Base-by-base conservation (phyloP, 1,284 basidiomycete species). In the Dichomitus squalens region DNA sequence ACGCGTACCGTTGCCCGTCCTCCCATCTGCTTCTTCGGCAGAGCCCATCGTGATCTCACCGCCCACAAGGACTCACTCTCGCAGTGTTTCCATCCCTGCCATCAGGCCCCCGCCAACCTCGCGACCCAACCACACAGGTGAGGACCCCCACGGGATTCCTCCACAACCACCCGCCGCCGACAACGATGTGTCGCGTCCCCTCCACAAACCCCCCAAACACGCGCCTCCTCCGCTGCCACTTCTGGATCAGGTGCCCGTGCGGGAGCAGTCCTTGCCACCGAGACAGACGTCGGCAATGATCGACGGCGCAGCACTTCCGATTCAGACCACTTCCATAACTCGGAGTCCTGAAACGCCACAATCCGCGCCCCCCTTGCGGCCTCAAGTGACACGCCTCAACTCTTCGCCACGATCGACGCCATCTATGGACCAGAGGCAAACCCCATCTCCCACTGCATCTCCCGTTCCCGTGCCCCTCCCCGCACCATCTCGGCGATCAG, bases 21-120 rank as follows among this genome's bases (percentile, higher is more conserved):
- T 58, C 1, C 55, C 61, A 14, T 63, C 61, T 21, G 58, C 61
- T 6, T 55, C 58, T 3, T 58, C 61, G 11, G 36, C 58, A 12
- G 61, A 58, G 27, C 58, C 53, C 11, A 51, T 63, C n/a, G 49
- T 63, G 38, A 53, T 63, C 3, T 52, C 58, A 2, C 58, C 51
- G 4, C 61, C 58, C 18, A 21, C 27, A 3, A 51, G 53, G 7
- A 58, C 57, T 7, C 58, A 57, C 20, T 60, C 61, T 1, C 51
- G 58, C 14, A 63, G 52, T 35, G 39, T 34, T 2, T 60, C 58
- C 20, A 43, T 21, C 7, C 23, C 25, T 12, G 5, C 35, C 20
- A 20, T 34, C 48, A 49, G 16, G 23, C 48, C n/a, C n/a, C 44
- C 44, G n/a, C 44, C 44, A 8, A 47, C 44, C 29, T 33, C 44